Evolutionary conservation across 139 green algal genomes (phyloP).

Genomic region (Micromonas commoda): DNA sequence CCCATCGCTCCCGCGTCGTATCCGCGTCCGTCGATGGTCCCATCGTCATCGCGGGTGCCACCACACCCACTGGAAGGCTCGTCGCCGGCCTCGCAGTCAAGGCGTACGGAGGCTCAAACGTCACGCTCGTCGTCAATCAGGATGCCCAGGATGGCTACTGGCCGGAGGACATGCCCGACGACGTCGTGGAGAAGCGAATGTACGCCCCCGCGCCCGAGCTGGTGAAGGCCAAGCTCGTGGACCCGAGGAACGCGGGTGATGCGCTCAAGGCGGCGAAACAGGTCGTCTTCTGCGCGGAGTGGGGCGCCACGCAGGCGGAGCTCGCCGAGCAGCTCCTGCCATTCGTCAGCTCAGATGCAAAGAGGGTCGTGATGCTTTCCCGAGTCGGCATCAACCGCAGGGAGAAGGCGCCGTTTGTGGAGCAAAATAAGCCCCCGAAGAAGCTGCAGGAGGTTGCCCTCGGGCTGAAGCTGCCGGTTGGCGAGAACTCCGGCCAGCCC

Average conservation of each 20-base stretch:
- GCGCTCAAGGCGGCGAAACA: background rate
- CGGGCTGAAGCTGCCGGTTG: background rate
- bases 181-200: background rate
- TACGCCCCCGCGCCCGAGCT: background rate
- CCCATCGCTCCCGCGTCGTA: background rate
- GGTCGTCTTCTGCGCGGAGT: background rate
- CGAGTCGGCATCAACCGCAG: background rate
- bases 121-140: conserved; percentile 6
- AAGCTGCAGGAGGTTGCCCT: background rate
- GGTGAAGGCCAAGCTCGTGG: background rate
- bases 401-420: background rate
- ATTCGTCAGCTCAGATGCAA: background rate
- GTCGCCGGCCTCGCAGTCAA: background rate
- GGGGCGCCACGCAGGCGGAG: background rate
- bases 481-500: background rate
- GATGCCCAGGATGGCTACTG: background rate
- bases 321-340: background rate
- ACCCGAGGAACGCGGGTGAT: background rate
- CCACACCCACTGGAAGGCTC: background rate
- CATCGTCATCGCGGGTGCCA: background rate
- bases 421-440: background rate
- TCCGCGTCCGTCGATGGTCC: background rate
- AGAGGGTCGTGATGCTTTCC: conserved; percentile 3
- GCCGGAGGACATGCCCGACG: conserved; percentile 1
- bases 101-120: background rate